phyloP scores from a whole-genome alignment of 257 asterid species.

The Apocynum venetum region DNA sequence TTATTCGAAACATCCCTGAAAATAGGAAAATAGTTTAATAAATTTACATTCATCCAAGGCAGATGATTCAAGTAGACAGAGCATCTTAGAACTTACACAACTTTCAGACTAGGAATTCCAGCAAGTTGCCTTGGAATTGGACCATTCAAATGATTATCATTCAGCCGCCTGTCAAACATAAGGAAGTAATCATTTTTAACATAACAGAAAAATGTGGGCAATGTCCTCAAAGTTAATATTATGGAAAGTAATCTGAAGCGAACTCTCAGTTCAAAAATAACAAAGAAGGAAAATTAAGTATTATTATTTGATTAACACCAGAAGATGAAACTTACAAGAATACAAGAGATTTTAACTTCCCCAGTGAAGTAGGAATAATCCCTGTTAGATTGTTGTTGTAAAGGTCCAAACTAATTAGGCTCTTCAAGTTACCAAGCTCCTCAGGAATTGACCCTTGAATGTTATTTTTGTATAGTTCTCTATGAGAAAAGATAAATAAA shows the following conservation, averaged over 20 bases:
- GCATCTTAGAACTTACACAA: constrained; percentile 55
- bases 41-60: constrained; percentile 6
- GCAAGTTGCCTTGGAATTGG: constrained; percentile 62
- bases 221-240: not conserved
- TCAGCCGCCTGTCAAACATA: constrained; percentile 54
- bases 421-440: constrained; percentile 83
- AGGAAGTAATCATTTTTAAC: not conserved
- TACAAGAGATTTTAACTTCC: constrained; percentile 72
- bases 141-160: constrained; percentile 63
- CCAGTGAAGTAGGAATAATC: constrained; percentile 65
- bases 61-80: not conserved
- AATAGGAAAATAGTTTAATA: constrained; percentile 8
- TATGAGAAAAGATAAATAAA: constrained; percentile 27
- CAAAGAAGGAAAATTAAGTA: not conserved
- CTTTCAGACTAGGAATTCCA: constrained; percentile 62
- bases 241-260: not conserved
- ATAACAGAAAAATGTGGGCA: constrained; percentile 1
- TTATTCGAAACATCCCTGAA: constrained; percentile 89
- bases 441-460: constrained; percentile 78
- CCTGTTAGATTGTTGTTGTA: constrained; percentile 90
- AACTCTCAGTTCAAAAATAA: not conserved
- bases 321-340: constrained; percentile 62
- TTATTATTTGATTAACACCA: not conserved
- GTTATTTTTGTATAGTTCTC: constrained; percentile 89
- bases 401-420: constrained; percentile 86